Evolutionary conservation across 148 eudicot genomes (phyloP).

Genomic region (Silene uniflora): DNA sequence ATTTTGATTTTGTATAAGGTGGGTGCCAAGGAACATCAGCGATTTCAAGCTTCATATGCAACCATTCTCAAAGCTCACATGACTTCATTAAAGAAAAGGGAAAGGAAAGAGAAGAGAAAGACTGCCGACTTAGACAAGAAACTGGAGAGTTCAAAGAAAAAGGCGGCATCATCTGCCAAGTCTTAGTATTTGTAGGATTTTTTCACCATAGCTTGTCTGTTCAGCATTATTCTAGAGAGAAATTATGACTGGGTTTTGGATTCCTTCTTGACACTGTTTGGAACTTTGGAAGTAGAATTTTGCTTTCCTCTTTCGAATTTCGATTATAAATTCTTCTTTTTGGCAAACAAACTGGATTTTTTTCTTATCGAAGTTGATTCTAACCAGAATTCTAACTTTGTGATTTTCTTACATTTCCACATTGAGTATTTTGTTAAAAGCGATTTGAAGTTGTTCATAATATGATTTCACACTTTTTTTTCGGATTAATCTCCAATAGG

Average conservation of each 20-base stretch:
- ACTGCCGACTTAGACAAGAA: slow-evolving; percentile 57
- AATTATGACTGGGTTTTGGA: slow-evolving; percentile 5
- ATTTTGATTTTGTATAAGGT: slow-evolving; percentile 38
- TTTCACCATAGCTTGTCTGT: background rate
- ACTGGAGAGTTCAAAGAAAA: slow-evolving; percentile 33
- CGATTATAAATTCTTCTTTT: background rate
- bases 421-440: background rate
- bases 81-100: slow-evolving; percentile 92
- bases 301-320: background rate
- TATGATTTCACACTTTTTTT: no score
- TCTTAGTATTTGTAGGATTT: slow-evolving; percentile 9
- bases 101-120: slow-evolving; percentile 79
- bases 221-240: slow-evolving; percentile 10
- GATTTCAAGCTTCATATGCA: slow-evolving; percentile 90
- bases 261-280: slow-evolving; percentile 3
- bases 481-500: background rate
- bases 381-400: background rate
- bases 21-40: slow-evolving; percentile 82
- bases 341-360: background rate
- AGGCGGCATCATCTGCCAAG: slow-evolving; percentile 30
- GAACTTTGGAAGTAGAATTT: slow-evolving; percentile 13
- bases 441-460: no score
- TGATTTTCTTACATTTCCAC: background rate
- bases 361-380: background rate
- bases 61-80: slow-evolving; percentile 86